phyloP scores from a whole-genome alignment of 2,329 filamentous ascomycete genomes.

The Calonectria pteridis region DNA sequence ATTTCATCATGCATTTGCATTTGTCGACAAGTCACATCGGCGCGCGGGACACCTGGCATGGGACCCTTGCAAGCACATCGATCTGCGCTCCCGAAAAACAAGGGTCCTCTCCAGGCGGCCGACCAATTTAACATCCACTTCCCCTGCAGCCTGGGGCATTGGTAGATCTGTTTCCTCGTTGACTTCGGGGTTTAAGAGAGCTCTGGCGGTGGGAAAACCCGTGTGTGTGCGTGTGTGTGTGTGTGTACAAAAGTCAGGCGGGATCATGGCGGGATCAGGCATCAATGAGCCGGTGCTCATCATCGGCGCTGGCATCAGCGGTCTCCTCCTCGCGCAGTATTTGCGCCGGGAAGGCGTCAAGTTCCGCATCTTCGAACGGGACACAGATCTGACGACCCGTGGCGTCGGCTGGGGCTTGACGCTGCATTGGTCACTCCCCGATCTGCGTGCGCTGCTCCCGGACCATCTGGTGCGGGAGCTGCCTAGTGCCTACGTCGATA shows the following conservation, averaged over 20 bases:
- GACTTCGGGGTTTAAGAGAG: not conserved
- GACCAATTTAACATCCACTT: not conserved
- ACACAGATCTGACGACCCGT: conserved; percentile 59
- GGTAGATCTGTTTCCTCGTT: not conserved
- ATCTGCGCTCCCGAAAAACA: not conserved
- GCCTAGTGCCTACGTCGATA: conserved; percentile 65
- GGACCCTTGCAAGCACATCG: conserved; percentile 2
- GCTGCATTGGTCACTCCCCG: conserved; percentile 71
- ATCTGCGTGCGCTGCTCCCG: conserved; percentile 64
- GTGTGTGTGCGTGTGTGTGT: not conserved
- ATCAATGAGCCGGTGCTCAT: conserved; percentile 47
- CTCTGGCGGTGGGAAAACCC: not conserved
- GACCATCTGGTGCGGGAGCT: conserved; percentile 58
- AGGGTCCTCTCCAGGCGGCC: not conserved
- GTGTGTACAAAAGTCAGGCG: not conserved
- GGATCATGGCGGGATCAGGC: not conserved
- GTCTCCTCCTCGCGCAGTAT: conserved; percentile 52
- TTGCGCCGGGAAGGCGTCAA: conserved; percentile 50
- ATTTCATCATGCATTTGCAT: not conserved
- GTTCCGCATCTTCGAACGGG: conserved; percentile 67
- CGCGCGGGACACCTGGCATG: not conserved
- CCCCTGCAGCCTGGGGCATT: not conserved
- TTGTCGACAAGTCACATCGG: not conserved
- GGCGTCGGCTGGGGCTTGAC: conserved; percentile 73
- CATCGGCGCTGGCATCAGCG: conserved; percentile 53